Percentiles rank a stretch among this genome's conserved stretches.
Conservation (phyloP, 352 stramenopile species). For the Pythium brassicae region DNA sequence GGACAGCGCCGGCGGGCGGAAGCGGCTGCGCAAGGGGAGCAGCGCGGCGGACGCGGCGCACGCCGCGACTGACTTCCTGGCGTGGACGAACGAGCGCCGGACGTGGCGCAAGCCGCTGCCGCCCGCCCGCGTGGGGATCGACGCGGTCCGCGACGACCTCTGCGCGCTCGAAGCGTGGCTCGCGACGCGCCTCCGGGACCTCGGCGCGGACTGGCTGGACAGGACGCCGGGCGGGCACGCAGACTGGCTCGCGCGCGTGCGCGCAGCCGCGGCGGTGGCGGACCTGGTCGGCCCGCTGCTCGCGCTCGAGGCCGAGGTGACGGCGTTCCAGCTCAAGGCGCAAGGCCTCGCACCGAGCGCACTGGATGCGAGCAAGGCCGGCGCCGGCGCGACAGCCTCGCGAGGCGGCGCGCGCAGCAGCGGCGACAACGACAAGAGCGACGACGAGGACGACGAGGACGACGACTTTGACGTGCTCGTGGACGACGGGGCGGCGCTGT, state of each 20-base stretch:
- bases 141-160: conserved; percentile 55
- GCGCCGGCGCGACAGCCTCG: neutral
- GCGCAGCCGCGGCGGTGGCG: conserved; percentile 24
- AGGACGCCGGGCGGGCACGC: conserved; percentile 23
- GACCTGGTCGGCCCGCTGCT: conserved; percentile 45
- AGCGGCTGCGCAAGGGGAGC: conserved; percentile 39
- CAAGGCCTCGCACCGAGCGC: conserved; percentile 11
- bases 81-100: conserved; percentile 59
- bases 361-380: neutral
- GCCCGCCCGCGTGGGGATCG: conserved; percentile 30
- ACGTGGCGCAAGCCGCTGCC: conserved; percentile 48
- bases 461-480: conserved; percentile 55
- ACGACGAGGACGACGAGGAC: conserved; percentile 76
- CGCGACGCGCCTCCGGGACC: conserved; percentile 50
- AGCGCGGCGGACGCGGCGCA: conserved; percentile 18
- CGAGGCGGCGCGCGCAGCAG: neutral
- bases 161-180: conserved; percentile 59
- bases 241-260: conserved; percentile 49
- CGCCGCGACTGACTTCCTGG: conserved; percentile 27
- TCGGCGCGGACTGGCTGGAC: conserved; percentile 62
- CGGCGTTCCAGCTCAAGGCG: conserved; percentile 35
- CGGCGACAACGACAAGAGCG: conserved; percentile 54
- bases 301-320: conserved; percentile 61
- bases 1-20: conserved; percentile 35
- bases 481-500: conserved; percentile 63